These are phyloP conservation scores for Primulina huaijiensis DNA, from an alignment of 257 asterid species.

Conservation along the genomic window DNA sequence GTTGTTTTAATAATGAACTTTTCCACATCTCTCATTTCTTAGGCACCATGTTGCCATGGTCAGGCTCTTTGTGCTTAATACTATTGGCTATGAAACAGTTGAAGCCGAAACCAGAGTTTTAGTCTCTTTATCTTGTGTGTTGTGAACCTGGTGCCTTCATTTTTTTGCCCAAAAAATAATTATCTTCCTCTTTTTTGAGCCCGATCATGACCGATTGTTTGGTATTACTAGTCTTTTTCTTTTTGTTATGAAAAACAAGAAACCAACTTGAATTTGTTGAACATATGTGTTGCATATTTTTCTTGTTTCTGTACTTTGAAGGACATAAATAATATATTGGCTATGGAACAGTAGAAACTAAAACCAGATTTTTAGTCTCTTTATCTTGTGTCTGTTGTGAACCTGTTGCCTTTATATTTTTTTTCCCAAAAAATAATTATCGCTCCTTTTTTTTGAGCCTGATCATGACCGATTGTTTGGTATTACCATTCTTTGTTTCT, in stretches of 20 bases:
- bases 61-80: slow-evolving; percentile 8
- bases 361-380: background rate
- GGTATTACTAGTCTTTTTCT: background rate
- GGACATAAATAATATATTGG: slow-evolving; percentile 4
- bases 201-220: background rate
- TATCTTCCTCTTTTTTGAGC: background rate
- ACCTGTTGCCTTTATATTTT: background rate
- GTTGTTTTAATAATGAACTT: background rate
- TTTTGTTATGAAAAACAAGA: too few relatives aligned
- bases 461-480: background rate
- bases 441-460: background rate
- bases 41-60: slow-evolving; percentile 5
- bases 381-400: too few relatives aligned
- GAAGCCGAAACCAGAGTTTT: background rate
- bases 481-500: background rate
- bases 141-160: background rate
- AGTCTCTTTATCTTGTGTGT: too few relatives aligned
- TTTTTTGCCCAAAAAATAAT: background rate
- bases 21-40: background rate
- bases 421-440: background rate
- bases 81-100: background rate
- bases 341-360: background rate
- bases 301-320: background rate
- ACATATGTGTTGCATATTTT: background rate
- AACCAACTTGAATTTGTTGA: background rate